Conservation (phyloP, 805 yeast genomes). For the Soucietia sequanensis region DNA sequence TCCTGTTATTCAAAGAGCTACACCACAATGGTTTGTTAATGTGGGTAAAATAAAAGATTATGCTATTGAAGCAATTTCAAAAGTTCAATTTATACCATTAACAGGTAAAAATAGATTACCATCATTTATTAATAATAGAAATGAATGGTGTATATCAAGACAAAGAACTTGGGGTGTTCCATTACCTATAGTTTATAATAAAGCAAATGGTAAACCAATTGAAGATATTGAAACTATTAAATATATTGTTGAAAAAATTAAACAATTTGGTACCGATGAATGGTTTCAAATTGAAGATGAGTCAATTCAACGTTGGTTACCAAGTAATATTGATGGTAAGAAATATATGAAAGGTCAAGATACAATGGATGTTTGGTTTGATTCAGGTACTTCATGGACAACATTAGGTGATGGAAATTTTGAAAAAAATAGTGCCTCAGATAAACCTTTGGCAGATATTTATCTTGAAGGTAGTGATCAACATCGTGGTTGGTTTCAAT, state of each 20-base stretch:
- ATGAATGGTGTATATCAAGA: slow-evolving; percentile 97
- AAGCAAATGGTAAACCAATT: slow-evolving; percentile 61
- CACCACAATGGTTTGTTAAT: slow-evolving; percentile 96
- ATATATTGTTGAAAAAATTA: slow-evolving; percentile 57
- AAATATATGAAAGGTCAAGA: slow-evolving; percentile 69
- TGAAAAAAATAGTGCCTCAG: slow-evolving; percentile 29
- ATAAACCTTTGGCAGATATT: slow-evolving; percentile 57
- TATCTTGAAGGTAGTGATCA: slow-evolving; percentile 98
- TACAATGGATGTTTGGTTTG: slow-evolving; percentile 99
- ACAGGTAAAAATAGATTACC: slow-evolving; percentile 67
- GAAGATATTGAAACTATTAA: slow-evolving; percentile 54
- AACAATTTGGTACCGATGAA: slow-evolving; percentile 61
- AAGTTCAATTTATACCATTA: slow-evolving; percentile 72
- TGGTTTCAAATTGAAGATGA: slow-evolving; percentile 70
- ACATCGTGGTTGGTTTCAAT: slow-evolving; percentile 99
- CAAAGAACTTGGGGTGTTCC: slow-evolving; percentile 99
- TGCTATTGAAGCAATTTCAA: slow-evolving; percentile 58
- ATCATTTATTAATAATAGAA: slow-evolving; percentile 72
- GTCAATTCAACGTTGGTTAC: slow-evolving; percentile 67
- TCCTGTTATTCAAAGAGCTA: slow-evolving; percentile 91
- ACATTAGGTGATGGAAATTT: slow-evolving; percentile 44
- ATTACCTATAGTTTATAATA: slow-evolving; percentile 73
- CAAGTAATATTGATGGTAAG: slow-evolving; percentile 46
- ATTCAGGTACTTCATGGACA: slow-evolving; percentile 92
- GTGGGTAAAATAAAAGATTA: slow-evolving; percentile 66